These are phyloP conservation scores for Populus hybrid DNA, from an alignment of 441 rosid species.

Conservation along the genomic window DNA sequence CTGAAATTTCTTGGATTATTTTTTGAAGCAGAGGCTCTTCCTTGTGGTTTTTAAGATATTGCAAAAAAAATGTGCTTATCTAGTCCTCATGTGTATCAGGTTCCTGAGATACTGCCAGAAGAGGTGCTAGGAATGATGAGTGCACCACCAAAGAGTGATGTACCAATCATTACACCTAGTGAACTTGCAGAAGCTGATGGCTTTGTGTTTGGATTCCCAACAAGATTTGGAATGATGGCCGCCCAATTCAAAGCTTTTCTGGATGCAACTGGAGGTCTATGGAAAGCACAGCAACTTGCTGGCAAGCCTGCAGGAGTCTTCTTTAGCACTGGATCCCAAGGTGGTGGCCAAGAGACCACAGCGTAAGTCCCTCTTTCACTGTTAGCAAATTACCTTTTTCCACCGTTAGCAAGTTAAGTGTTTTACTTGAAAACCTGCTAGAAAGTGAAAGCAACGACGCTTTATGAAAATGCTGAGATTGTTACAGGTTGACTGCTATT, in stretches of 20 bases:
- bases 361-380: conserved; percentile 46
- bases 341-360: conserved; percentile 98
- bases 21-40: not conserved
- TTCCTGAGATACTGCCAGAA: conserved; percentile 78
- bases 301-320: conserved; percentile 97
- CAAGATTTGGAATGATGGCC: conserved; percentile 70
- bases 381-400: too few relatives aligned
- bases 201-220: conserved; percentile 85
- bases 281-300: conserved; percentile 89
- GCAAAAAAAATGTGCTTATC: conserved; percentile 10
- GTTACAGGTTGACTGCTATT: conserved; percentile 73
- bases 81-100: conserved; percentile 36
- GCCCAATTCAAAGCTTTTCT: conserved; percentile 50
- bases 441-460: not conserved
- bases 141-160: conserved; percentile 86
- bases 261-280: conserved; percentile 85
- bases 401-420: not conserved
- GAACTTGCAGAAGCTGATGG: conserved; percentile 88
- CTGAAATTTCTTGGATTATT: not conserved
- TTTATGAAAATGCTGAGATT: conserved; percentile 8
- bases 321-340: conserved; percentile 95
- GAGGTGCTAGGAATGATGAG: conserved; percentile 80
- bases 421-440: not conserved
- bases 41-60: not conserved
- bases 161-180: conserved; percentile 59